A percentile compares a stretch with the other conserved stretches of the same genome.
phyloP scores from a whole-genome alignment of 1,139 yeast genomes.

The Suhomyces bolitotheri region DNA sequence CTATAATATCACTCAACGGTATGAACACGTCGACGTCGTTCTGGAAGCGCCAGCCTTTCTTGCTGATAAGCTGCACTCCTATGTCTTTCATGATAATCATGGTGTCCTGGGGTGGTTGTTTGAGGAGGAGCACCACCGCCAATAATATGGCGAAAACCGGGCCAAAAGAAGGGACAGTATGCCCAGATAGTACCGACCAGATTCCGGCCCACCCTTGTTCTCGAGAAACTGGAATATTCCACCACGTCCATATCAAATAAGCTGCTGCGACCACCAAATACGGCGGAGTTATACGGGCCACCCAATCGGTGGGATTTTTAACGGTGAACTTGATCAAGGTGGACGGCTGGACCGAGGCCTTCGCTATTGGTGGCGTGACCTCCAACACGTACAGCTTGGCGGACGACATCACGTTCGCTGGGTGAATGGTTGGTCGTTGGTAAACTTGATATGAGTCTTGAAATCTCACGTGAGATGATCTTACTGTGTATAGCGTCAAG shows the following conservation, averaged over 20 bases:
- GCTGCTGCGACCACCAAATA: slow-evolving; percentile 2
- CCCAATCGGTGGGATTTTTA: slow-evolving; percentile 6
- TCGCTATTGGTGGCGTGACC: slow-evolving; percentile 24
- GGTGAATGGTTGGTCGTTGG: slow-evolving; percentile 1
- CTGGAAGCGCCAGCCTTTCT: slow-evolving; percentile 32
- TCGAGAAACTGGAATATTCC: background rate
- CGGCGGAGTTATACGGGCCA: background rate
- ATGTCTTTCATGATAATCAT: slow-evolving; percentile 39
- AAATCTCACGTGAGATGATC: slow-evolving; percentile 11
- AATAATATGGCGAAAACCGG: slow-evolving; percentile 13
- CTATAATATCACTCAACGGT: slow-evolving; percentile 54
- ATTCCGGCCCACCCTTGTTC: background rate
- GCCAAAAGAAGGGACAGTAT: background rate
- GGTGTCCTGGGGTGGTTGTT: slow-evolving; percentile 34
- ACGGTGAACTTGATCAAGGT: slow-evolving; percentile 26
- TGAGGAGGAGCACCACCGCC: slow-evolving; percentile 11
- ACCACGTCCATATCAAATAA: slow-evolving; percentile 1
- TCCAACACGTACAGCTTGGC: slow-evolving; percentile 33
- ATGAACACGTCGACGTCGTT: slow-evolving; percentile 35
- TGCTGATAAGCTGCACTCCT: slow-evolving; percentile 36
- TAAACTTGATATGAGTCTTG: background rate
- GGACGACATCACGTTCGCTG: slow-evolving; percentile 28
- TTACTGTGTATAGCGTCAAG: slow-evolving; percentile 2
- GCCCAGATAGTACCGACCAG: too few relatives aligned
- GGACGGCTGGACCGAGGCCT: slow-evolving; percentile 7